Evolutionary conservation across 1,139 yeast species (phyloP).

Genomic region (Yamadazyma atlantica): DNA sequence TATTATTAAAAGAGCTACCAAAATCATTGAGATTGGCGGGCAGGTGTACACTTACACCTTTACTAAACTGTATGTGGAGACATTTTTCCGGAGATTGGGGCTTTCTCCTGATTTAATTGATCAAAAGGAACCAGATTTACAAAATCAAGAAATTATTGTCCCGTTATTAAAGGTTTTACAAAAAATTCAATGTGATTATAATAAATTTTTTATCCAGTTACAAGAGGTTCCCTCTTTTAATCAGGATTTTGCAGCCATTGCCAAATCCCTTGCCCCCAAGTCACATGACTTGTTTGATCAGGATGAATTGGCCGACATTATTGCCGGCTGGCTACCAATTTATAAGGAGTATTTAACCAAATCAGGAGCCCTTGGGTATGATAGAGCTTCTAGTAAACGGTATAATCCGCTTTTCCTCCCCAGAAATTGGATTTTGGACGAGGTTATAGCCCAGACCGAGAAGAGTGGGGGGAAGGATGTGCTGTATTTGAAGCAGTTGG

Average conservation of each 20-base stretch:
- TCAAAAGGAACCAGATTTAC: slow-evolving; percentile 32
- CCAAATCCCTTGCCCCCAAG: slow-evolving; percentile 16
- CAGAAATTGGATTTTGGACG: slow-evolving; percentile 83
- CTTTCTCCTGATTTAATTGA: slow-evolving; percentile 40
- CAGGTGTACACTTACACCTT: slow-evolving; percentile 65
- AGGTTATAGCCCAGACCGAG: slow-evolving; percentile 60
- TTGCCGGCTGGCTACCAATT: slow-evolving; percentile 39
- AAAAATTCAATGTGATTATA: slow-evolving; percentile 71
- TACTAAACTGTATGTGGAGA: slow-evolving; percentile 55
- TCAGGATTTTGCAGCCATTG: slow-evolving; percentile 8
- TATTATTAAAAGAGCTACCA: slow-evolving; percentile 62
- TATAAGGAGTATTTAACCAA: slow-evolving; percentile 38
- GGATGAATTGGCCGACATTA: slow-evolving; percentile 30
- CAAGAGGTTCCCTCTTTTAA: slow-evolving; percentile 39
- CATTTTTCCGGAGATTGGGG: slow-evolving; percentile 73
- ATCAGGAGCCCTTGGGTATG: slow-evolving; percentile 24
- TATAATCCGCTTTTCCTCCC: slow-evolving; percentile 82
- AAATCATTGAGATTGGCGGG: slow-evolving; percentile 62
- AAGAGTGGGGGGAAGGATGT: slow-evolving; percentile 37
- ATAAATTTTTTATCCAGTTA: slow-evolving; percentile 67
- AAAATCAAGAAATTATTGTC: slow-evolving; percentile 50
- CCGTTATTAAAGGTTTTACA: slow-evolving; percentile 66
- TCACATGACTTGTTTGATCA: slow-evolving; percentile 24
- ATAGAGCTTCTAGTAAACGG: slow-evolving; percentile 38
- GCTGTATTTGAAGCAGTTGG: slow-evolving; percentile 49